Conservation (phyloP, 306 rosid species). For the Morella rubra region DNA sequence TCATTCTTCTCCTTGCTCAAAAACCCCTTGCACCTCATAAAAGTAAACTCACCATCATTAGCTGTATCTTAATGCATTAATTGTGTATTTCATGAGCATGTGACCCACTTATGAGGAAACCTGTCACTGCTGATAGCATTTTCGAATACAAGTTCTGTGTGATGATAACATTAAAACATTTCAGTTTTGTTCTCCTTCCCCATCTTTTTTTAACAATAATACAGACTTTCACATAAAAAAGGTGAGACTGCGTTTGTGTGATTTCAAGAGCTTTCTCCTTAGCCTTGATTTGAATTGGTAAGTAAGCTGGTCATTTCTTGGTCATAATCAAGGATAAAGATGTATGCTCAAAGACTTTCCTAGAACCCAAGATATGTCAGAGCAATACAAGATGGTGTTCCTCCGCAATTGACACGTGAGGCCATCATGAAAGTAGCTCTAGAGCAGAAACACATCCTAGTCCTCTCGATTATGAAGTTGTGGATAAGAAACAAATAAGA, state of each 20-base stretch:
- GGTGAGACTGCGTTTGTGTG: background rate
- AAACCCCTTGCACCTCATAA: background rate
- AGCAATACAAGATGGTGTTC: background rate
- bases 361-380: background rate
- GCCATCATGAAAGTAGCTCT: constrained; percentile 21
- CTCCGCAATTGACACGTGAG: background rate
- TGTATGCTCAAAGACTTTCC: background rate
- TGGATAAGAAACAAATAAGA: background rate
- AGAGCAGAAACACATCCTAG: background rate
- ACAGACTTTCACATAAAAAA: background rate
- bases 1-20: background rate
- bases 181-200: background rate
- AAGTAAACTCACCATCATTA: background rate
- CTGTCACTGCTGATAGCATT: background rate
- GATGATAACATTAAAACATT: background rate
- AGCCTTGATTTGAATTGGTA: background rate
- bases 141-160: background rate
- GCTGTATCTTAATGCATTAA: background rate
- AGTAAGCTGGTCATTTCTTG: no score
- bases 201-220: background rate
- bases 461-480: background rate
- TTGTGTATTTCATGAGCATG: background rate
- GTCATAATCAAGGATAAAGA: background rate
- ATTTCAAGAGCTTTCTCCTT: background rate
- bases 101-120: background rate